Evolutionary conservation across 2,329 filamentous ascomycete species (phyloP).

Genomic region (Fusarium duplospermum): DNA sequence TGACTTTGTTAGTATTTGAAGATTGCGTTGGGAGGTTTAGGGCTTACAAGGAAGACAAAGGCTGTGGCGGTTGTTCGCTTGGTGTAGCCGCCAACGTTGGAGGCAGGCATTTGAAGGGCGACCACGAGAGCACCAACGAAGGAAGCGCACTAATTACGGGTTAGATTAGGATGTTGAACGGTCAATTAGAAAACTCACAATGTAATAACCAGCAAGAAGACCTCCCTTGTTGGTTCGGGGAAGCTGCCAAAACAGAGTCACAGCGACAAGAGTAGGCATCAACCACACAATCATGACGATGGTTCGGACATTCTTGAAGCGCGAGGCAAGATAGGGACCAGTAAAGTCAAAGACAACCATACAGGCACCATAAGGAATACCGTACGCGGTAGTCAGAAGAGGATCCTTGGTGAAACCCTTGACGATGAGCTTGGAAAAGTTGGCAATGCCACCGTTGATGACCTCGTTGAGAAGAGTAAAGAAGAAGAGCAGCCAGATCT

Average conservation of each 20-base stretch:
- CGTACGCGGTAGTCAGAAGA: constrained; percentile 59
- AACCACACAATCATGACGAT: constrained; percentile 64
- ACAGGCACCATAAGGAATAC: constrained; percentile 66
- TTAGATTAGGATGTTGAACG: neutral
- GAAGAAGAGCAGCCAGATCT: constrained; percentile 63
- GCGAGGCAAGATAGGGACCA: constrained; percentile 63
- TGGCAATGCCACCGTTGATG: constrained; percentile 66
- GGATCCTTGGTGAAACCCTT: constrained; percentile 56
- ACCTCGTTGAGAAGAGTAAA: constrained; percentile 67
- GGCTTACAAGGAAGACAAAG: constrained; percentile 54
- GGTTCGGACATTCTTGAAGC: constrained; percentile 62
- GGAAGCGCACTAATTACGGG: constrained; percentile 46
- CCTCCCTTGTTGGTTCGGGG: constrained; percentile 55
- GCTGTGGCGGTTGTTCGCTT: constrained; percentile 60
- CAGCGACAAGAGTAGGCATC: constrained; percentile 62
- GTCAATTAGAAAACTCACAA: constrained; percentile 41
- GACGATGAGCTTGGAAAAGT: constrained; percentile 66
- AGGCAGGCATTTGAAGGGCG: constrained; percentile 64
- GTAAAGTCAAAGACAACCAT: constrained; percentile 65
- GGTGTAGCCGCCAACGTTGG: constrained; percentile 62
- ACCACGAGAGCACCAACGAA: constrained; percentile 66
- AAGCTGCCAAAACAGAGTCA: constrained; percentile 63
- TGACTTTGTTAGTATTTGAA: neutral
- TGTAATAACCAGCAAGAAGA: constrained; percentile 64
- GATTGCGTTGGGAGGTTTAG: neutral